These are phyloP conservation scores for Rhodotorula taiwanensis DNA, from an alignment of 768 basidiomycete genomes.

Conservation along the genomic window DNA sequence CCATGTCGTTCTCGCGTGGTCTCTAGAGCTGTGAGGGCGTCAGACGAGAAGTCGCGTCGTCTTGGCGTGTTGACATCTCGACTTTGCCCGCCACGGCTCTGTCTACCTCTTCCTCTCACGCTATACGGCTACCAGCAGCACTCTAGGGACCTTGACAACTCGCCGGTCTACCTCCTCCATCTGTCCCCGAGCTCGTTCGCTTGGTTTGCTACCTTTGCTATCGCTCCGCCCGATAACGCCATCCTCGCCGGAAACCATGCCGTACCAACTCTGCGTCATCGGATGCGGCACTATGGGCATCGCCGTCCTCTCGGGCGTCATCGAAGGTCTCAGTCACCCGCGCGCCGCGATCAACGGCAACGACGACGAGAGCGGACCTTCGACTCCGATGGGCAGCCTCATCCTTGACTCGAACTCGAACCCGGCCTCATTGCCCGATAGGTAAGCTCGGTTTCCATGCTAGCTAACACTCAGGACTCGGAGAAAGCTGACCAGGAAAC, in stretches of 20 bases:
- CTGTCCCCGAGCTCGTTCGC: not conserved
- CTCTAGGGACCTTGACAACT: no score
- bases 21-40: no score
- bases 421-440: conserved; percentile 44
- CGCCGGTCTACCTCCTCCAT: no score
- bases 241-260: conserved; percentile 11
- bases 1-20: not conserved
- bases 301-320: conserved; percentile 85
- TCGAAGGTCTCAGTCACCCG: conserved; percentile 66
- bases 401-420: conserved; percentile 50
- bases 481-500: not conserved
- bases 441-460: not conserved
- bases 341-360: conserved; percentile 49
- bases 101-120: no score
- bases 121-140: no score
- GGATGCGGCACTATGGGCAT: conserved; percentile 99
- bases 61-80: no score
- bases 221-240: not conserved
- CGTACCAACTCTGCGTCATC: conserved; percentile 44
- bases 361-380: conserved; percentile 23
- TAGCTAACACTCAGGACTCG: no score
- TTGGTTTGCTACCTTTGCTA: not conserved
- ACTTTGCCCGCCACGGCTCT: no score
- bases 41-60: no score
- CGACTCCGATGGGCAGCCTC: conserved; percentile 33